phyloP scores from a whole-genome alignment of 148 eudicot species.

The Cornus suecica region DNA sequence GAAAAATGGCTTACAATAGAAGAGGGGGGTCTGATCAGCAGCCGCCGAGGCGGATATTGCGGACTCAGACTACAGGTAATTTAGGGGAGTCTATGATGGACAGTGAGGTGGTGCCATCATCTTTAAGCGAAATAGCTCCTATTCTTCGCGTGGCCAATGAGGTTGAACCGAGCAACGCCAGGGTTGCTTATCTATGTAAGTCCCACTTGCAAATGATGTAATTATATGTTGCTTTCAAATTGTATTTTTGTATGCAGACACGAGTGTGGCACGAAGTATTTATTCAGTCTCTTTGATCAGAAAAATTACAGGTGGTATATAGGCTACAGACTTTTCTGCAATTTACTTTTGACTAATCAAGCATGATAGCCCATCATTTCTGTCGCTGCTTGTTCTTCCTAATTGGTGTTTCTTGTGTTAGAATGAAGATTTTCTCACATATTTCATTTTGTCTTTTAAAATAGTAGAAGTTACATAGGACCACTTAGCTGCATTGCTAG shows the following conservation, averaged over 20 bases:
- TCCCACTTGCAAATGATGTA: not conserved
- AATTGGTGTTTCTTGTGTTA: not conserved
- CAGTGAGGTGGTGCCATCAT: slow-evolving; percentile 72
- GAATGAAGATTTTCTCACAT: not conserved
- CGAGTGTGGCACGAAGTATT: not conserved
- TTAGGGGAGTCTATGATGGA: slow-evolving; percentile 59
- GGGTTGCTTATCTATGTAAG: slow-evolving; percentile 71
- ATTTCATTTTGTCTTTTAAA: not conserved
- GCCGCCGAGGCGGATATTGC: slow-evolving; percentile 37
- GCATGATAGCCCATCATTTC: not conserved
- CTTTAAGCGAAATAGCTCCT: slow-evolving; percentile 64
- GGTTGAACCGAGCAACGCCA: slow-evolving; percentile 52
- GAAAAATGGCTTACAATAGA: slow-evolving; percentile 44
- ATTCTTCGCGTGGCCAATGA: slow-evolving; percentile 75
- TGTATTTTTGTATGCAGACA: not conserved
- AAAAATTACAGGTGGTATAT: not conserved
- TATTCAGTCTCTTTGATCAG: not conserved
- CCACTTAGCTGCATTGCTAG: too few relatives aligned
- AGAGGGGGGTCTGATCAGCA: slow-evolving; percentile 44
- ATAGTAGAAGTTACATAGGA: not conserved
- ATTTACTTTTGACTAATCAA: not conserved
- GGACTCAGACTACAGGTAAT: slow-evolving; percentile 66
- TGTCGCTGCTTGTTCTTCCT: not conserved
- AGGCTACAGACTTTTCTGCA: not conserved
- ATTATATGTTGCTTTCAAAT: not conserved